These are phyloP conservation scores for Lactifluus hygrophoroides DNA, from an alignment of 768 basidiomycete genomes.

Conservation along the genomic window DNA sequence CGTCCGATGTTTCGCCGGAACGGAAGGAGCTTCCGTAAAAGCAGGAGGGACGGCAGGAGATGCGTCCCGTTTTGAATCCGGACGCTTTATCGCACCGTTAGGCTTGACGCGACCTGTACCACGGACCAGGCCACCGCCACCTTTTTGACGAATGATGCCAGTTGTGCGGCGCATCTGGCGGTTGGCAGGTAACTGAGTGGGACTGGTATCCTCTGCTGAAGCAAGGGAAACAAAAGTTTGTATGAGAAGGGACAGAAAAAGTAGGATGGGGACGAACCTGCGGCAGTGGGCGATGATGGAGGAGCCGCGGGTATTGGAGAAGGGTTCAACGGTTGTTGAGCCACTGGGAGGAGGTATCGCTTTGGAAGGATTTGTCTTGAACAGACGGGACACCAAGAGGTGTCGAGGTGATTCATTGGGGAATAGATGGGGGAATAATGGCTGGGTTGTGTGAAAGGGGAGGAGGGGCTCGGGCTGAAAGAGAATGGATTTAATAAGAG, in stretches of 20 bases:
- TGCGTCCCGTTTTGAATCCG: slow-evolving; percentile 23
- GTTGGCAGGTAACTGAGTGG: slow-evolving; percentile 23
- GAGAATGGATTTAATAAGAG: slow-evolving; percentile 11
- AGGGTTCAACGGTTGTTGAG: slow-evolving; percentile 22
- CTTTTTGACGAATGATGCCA: slow-evolving; percentile 31
- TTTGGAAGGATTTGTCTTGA: slow-evolving; percentile 75
- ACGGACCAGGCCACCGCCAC: slow-evolving; percentile 47
- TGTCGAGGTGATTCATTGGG: slow-evolving; percentile 38
- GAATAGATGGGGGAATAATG: background rate
- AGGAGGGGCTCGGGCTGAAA: background rate
- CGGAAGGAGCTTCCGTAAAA: slow-evolving; percentile 24
- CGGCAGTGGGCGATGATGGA: slow-evolving; percentile 30
- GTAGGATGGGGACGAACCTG: slow-evolving; percentile 29
- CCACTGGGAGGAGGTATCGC: slow-evolving; percentile 45
- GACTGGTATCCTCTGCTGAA: slow-evolving; percentile 25
- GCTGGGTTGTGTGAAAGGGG: too few relatives aligned
- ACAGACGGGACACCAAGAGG: slow-evolving; percentile 77
- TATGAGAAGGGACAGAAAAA: slow-evolving; percentile 1
- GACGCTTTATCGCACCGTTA: slow-evolving; percentile 45
- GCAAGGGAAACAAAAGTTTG: slow-evolving; percentile 18
- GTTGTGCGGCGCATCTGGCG: slow-evolving; percentile 27
- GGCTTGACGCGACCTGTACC: slow-evolving; percentile 58
- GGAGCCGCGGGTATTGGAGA: slow-evolving; percentile 32
- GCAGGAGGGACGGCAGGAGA: slow-evolving; percentile 19
- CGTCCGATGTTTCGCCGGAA: slow-evolving; percentile 45